phyloP scores from a whole-genome alignment of 2,329 filamentous ascomycete species.

The Aaosphaeria arxii region DNA sequence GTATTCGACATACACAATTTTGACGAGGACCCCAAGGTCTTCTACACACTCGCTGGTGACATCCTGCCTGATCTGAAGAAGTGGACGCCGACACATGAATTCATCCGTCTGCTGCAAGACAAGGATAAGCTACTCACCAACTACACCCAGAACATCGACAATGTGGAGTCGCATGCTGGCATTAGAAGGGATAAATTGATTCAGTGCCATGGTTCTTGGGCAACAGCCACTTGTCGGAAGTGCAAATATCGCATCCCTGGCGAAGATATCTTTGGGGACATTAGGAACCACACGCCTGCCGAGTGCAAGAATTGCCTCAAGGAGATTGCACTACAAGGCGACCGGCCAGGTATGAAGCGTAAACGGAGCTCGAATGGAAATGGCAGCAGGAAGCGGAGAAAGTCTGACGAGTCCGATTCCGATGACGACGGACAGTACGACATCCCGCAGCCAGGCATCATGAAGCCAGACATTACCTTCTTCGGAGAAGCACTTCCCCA shows the following conservation, averaged over 20 bases:
- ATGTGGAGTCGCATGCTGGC: conserved; percentile 84
- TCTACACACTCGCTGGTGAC: conserved; percentile 88
- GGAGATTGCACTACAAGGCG: conserved; percentile 45
- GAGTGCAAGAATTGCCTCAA: conserved; percentile 70
- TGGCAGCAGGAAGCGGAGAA: conserved; percentile 31
- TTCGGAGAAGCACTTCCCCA: conserved; percentile 89
- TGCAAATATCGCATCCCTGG: conserved; percentile 74
- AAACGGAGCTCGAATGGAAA: conserved; percentile 50
- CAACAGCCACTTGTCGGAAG: conserved; percentile 82
- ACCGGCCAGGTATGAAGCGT: conserved; percentile 48
- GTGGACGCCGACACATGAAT: conserved; percentile 89
- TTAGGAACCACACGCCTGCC: conserved; percentile 73
- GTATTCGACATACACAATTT: conserved; percentile 92
- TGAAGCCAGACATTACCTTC: conserved; percentile 98
- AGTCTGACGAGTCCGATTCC: conserved; percentile 54
- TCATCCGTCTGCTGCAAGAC: conserved; percentile 85
- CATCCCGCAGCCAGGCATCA: conserved; percentile 70
- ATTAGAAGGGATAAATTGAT: conserved; percentile 79
- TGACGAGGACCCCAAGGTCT: conserved; percentile 78
- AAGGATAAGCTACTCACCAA: conserved; percentile 90
- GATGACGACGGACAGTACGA: conserved; percentile 62
- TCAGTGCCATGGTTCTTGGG: conserved; percentile 95
- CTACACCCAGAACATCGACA: conserved; percentile 99
- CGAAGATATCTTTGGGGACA: conserved; percentile 74
- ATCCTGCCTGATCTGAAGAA: conserved; percentile 78